Conservation (phyloP, 441 rosid species). For the Codiaeum variegatum region DNA sequence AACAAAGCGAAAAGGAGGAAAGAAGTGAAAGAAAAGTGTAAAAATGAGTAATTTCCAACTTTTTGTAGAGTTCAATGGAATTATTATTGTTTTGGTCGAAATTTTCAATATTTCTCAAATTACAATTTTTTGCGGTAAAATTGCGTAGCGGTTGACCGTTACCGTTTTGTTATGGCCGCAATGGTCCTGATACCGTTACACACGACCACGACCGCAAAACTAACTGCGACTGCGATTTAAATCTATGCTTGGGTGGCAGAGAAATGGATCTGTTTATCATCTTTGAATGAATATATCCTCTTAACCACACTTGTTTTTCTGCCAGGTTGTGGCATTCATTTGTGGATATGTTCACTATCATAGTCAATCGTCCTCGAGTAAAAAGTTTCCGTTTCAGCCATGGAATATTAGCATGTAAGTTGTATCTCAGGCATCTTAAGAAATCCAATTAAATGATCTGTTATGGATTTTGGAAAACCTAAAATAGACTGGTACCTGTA, state of each 20-base stretch:
- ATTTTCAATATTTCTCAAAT: too few species aligned
- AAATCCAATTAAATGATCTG: neutral
- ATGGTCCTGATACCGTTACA: too few species aligned
- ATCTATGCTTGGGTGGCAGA: constrained; percentile 1
- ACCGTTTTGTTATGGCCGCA: too few species aligned
- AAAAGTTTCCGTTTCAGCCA: constrained; percentile 70
- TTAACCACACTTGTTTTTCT: constrained; percentile 11
- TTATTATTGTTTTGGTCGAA: too few species aligned
- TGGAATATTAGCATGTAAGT: constrained; percentile 99
- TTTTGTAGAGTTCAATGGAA: too few species aligned
- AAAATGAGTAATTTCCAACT: too few species aligned
- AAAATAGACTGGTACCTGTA: neutral
- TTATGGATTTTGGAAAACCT: neutral
- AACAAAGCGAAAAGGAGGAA: too few species aligned
- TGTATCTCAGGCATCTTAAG: constrained; percentile 11
- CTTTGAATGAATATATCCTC: neutral
- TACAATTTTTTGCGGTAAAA: too few species aligned
- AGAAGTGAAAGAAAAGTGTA: too few species aligned
- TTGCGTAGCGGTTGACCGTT: too few species aligned
- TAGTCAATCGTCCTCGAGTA: constrained; percentile 59
- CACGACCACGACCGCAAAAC: too few species aligned
- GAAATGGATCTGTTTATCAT: constrained; percentile 4
- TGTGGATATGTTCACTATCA: constrained; percentile 88
- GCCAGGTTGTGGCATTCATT: constrained; percentile 78
- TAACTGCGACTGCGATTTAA: too few species aligned